phyloP scores from a whole-genome alignment of 2,329 filamentous ascomycete genomes.

The Colletotrichum spaethianum region DNA sequence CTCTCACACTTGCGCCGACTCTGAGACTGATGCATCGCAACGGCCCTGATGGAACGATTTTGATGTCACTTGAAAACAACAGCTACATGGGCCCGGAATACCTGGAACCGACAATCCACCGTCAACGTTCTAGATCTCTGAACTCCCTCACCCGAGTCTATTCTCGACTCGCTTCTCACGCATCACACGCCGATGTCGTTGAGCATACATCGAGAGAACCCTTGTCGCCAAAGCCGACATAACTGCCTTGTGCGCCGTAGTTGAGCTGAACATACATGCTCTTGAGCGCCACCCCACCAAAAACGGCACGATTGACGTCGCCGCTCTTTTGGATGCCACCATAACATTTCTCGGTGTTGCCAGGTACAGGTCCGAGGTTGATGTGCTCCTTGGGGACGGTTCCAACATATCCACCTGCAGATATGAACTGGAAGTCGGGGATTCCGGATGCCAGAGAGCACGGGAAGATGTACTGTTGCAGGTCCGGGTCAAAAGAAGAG shows the following conservation, averaged over 20 bases:
- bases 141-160: background rate
- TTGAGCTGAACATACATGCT: slow-evolving; percentile 70
- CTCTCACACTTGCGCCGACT: background rate
- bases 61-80: background rate
- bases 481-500: slow-evolving; percentile 61
- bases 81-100: background rate
- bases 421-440: slow-evolving; percentile 69
- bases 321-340: slow-evolving; percentile 79
- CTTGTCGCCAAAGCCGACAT: slow-evolving; percentile 32
- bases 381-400: slow-evolving; percentile 69
- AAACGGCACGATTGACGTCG: slow-evolving; percentile 70
- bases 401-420: slow-evolving; percentile 64
- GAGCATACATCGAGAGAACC: slow-evolving; percentile 29
- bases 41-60: background rate
- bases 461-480: slow-evolving; percentile 69
- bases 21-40: background rate
- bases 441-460: slow-evolving; percentile 67
- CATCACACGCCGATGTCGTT: slow-evolving; percentile 13
- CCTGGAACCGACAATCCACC: background rate
- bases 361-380: slow-evolving; percentile 66
- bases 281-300: slow-evolving; percentile 87
- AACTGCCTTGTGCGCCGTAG: slow-evolving; percentile 21
- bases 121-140: background rate
- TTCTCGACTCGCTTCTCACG: background rate
- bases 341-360: slow-evolving; percentile 73